A percentile compares a stretch with the other conserved stretches of the same genome.
Conservation (phyloP, 2,329 filamentous ascomycete species). For the Hypoxylon sp. region DNA sequence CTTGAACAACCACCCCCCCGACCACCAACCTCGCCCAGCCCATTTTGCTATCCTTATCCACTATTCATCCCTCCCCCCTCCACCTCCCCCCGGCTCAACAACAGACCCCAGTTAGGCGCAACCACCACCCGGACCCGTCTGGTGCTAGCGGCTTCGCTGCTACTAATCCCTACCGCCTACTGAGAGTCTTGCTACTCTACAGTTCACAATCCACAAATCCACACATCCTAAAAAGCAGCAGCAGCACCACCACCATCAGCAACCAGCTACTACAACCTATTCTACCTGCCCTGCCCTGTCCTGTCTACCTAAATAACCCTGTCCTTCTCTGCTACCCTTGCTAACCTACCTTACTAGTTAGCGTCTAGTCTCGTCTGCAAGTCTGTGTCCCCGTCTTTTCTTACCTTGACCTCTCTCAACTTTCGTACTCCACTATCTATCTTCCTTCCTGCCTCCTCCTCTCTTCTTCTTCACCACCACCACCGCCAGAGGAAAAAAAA, state of each 20-base stretch:
- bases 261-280: no score
- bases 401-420: constrained; percentile 39
- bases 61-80: constrained; percentile 37
- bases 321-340: constrained; percentile 24
- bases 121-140: constrained; percentile 39
- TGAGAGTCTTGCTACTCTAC: constrained; percentile 1
- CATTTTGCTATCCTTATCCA: constrained; percentile 34
- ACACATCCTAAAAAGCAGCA: constrained; percentile 33
- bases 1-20: constrained; percentile 14
- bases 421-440: constrained; percentile 40
- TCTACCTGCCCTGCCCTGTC: constrained; percentile 16
- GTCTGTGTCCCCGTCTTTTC: constrained; percentile 38
- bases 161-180: constrained; percentile 32
- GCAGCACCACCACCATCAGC: no score
- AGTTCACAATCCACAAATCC: constrained; percentile 15
- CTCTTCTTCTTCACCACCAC: constrained; percentile 12
- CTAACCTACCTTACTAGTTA: constrained; percentile 40
- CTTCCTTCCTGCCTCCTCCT: constrained; percentile 37
- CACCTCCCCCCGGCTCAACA: constrained; percentile 39
- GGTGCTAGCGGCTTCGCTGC: constrained; percentile 38
- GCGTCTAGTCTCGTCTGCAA: constrained; percentile 46
- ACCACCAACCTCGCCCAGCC: constrained; percentile 37
- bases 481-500: constrained; percentile 46
- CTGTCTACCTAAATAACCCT: constrained; percentile 13
- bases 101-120: constrained; percentile 38